Percentiles rank a stretch among this genome's conserved stretches.
These are phyloP conservation scores for Alternaria hordeiaustralica DNA, from an alignment of 2,329 filamentous ascomycete species.

Conservation along the genomic window DNA sequence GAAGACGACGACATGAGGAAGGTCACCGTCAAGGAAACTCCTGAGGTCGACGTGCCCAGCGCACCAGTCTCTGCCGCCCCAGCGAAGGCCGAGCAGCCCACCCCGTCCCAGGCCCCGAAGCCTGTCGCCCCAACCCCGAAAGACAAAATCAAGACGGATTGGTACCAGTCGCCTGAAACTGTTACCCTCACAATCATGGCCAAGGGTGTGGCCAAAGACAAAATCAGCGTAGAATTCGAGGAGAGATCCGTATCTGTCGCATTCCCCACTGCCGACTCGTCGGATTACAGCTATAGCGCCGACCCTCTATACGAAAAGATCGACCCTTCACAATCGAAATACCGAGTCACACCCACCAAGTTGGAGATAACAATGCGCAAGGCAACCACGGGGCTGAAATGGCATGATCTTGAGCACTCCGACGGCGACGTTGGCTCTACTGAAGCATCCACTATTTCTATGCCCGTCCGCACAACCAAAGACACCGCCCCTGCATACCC, in stretches of 20 bases:
- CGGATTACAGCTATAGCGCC: slow-evolving; percentile 67
- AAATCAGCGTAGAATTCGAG: slow-evolving; percentile 60
- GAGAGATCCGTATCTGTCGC: slow-evolving; percentile 60
- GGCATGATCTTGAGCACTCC: slow-evolving; percentile 64
- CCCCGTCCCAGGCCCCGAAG: slow-evolving; percentile 32
- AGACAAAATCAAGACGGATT: slow-evolving; percentile 71
- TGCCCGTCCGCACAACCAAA: slow-evolving; percentile 28
- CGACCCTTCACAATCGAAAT: slow-evolving; percentile 65
- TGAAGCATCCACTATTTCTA: slow-evolving; percentile 19
- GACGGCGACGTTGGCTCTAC: slow-evolving; percentile 19
- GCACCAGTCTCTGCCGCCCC: slow-evolving; percentile 37
- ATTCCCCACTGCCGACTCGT: slow-evolving; percentile 62
- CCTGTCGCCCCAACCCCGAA: slow-evolving; percentile 51
- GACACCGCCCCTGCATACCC: slow-evolving; percentile 70
- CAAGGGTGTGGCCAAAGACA: slow-evolving; percentile 67
- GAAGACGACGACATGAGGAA: slow-evolving; percentile 56
- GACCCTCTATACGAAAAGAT: slow-evolving; percentile 72
- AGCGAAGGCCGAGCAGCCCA: slow-evolving; percentile 1
- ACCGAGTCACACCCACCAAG: slow-evolving; percentile 75
- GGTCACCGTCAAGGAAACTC: slow-evolving; percentile 56
- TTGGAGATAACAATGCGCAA: slow-evolving; percentile 80
- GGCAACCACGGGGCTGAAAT: slow-evolving; percentile 68
- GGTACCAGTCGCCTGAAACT: slow-evolving; percentile 69
- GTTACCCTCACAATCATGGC: slow-evolving; percentile 70
- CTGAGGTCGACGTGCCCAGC: slow-evolving; percentile 55